phyloP scores from a whole-genome alignment of 2,329 filamentous ascomycete species.

The Trichoderma semiorbis region DNA sequence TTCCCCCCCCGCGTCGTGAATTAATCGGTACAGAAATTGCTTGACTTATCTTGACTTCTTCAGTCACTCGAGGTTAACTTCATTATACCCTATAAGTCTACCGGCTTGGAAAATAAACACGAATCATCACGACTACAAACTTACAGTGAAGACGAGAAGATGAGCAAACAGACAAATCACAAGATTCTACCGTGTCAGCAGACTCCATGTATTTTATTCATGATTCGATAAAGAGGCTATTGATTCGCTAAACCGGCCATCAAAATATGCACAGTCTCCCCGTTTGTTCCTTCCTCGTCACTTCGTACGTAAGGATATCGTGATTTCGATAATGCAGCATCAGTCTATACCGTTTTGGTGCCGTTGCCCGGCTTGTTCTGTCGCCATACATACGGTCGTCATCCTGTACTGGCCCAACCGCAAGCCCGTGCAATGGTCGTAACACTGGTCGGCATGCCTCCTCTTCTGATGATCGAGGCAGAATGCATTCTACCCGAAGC shows the following conservation, averaged over 20 bases:
- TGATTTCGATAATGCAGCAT: slow-evolving; percentile 71
- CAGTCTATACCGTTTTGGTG: slow-evolving; percentile 57
- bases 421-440: slow-evolving; percentile 63
- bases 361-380: slow-evolving; percentile 22
- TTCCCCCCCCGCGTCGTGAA: not conserved
- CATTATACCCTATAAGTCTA: not conserved
- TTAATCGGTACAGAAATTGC: not conserved
- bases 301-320: slow-evolving; percentile 66
- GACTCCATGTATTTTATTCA: not conserved
- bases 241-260: slow-evolving; percentile 4
- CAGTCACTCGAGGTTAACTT: not conserved
- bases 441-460: slow-evolving; percentile 38
- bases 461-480: slow-evolving; percentile 50
- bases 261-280: slow-evolving; percentile 37
- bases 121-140: not conserved
- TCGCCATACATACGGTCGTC: slow-evolving; percentile 25
- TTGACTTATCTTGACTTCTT: not conserved
- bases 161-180: not conserved
- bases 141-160: not conserved
- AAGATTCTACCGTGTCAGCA: not conserved
- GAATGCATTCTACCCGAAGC: slow-evolving; percentile 52
- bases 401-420: slow-evolving; percentile 60
- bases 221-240: not conserved
- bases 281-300: slow-evolving; percentile 45
- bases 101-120: not conserved